These are phyloP conservation scores for Exobasidium cylindrosporum DNA, from an alignment of 1,284 basidiomycete genomes.

Conservation along the genomic window DNA sequence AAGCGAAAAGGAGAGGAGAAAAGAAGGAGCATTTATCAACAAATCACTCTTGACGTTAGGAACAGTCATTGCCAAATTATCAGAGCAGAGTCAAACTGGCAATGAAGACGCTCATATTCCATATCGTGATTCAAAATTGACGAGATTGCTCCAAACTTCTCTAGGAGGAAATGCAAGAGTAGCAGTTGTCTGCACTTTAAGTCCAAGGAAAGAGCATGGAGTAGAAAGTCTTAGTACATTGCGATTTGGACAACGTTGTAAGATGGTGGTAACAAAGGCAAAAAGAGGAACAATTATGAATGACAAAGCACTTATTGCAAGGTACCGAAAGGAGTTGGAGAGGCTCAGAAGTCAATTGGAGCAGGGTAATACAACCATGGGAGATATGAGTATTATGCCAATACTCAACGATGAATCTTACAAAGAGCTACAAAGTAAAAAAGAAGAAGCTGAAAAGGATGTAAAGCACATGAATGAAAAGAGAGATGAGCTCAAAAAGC, in stretches of 20 bases:
- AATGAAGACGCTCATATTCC: constrained; percentile 67
- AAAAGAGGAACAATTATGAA: constrained; percentile 59
- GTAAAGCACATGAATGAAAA: constrained; percentile 40
- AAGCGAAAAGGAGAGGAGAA: constrained; percentile 59
- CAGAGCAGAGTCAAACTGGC: constrained; percentile 47
- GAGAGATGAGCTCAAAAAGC: constrained; percentile 32
- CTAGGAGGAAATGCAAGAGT: constrained; percentile 91
- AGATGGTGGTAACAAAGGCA: constrained; percentile 62
- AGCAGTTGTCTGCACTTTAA: constrained; percentile 65
- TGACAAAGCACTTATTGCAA: constrained; percentile 45
- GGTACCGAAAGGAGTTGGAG: constrained; percentile 44
- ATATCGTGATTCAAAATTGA: constrained; percentile 89
- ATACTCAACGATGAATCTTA: background rate
- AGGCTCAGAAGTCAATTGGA: constrained; percentile 33
- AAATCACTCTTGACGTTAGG: constrained; percentile 58
- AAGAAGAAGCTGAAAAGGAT: constrained; percentile 15
- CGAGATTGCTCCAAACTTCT: constrained; percentile 89
- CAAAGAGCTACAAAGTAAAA: constrained; percentile 9
- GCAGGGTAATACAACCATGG: background rate
- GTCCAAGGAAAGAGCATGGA: constrained; percentile 59
- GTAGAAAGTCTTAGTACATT: constrained; percentile 62
- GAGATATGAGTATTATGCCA: background rate
- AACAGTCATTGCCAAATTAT: constrained; percentile 63
- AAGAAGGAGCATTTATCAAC: constrained; percentile 58
- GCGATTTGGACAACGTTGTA: constrained; percentile 62